Evolutionary conservation across 148 eudicot genomes (phyloP).

Genomic region (Nepenthes mirabilis): DNA sequence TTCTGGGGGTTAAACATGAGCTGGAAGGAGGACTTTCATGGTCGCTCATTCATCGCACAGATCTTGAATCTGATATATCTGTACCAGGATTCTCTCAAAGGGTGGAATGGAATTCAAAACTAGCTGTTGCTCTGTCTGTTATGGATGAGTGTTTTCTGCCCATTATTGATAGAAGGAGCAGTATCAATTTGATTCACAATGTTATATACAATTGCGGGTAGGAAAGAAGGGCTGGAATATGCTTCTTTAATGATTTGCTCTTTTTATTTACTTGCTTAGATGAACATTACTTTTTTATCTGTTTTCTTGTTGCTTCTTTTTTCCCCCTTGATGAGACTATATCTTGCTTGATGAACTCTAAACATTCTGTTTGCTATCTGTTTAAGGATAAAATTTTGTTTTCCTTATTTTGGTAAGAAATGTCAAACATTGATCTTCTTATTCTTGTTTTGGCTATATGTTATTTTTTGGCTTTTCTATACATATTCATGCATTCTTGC

Average conservation of each 20-base stretch:
- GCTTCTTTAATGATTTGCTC: no score
- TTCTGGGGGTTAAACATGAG: conserved; percentile 83
- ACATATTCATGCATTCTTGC: no score
- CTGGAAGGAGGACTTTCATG: conserved; percentile 74
- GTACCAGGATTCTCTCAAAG: conserved; percentile 39
- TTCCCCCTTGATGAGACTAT: no score
- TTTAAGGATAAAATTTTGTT: no score
- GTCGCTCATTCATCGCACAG: conserved; percentile 74
- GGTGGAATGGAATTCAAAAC: conserved; percentile 86
- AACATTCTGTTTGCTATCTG: no score
- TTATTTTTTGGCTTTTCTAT: no score
- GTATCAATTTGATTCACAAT: conserved; percentile 74
- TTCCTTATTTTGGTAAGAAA: no score
- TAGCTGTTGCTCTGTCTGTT: conserved; percentile 82
- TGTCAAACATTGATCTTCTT: no score
- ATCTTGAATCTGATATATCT: conserved; percentile 39
- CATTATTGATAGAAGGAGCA: conserved; percentile 72
- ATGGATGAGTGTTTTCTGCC: conserved; percentile 98
- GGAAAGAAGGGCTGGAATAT: conserved; percentile 4
- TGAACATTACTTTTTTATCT: no score
- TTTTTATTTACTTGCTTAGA: no score
- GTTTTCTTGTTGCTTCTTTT: background rate
- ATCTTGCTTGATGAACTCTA: no score
- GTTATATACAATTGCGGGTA: conserved; percentile 91
- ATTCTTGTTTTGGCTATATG: no score